A percentile compares a stretch with the other conserved stretches of the same genome.
These are phyloP conservation scores for Neofusicoccum kwambonambiense DNA, from an alignment of 2,329 filamentous ascomycete genomes.

Conservation along the genomic window DNA sequence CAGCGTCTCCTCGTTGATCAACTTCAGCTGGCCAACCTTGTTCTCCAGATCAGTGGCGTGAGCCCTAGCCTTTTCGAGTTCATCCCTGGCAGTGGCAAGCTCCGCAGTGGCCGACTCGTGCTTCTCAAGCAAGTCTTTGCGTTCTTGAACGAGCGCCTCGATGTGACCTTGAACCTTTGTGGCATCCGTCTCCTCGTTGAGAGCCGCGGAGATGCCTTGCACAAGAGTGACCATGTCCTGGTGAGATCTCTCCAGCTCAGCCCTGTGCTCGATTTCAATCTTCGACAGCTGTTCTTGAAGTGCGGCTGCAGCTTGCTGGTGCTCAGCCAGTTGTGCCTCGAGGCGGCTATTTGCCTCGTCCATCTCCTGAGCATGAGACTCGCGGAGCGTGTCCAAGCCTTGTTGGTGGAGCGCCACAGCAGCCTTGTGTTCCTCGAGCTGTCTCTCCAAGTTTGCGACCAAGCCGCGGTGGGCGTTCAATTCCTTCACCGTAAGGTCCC, in stretches of 20 bases:
- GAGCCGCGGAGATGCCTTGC: slow-evolving; percentile 60
- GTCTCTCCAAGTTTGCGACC: slow-evolving; percentile 55
- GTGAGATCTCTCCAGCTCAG: slow-evolving; percentile 60
- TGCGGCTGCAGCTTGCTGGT: slow-evolving; percentile 31
- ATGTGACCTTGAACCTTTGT: slow-evolving; percentile 44
- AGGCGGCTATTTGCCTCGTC: slow-evolving; percentile 34
- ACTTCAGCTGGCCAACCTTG: slow-evolving; percentile 46
- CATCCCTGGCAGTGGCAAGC: slow-evolving; percentile 41
- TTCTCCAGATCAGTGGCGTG: slow-evolving; percentile 42
- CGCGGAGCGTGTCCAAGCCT: slow-evolving; percentile 53
- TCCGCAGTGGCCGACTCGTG: slow-evolving; percentile 46
- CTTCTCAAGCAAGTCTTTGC: slow-evolving; percentile 43
- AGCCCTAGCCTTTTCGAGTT: slow-evolving; percentile 41
- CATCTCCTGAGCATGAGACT: slow-evolving; percentile 57
- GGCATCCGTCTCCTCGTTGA: slow-evolving; percentile 61
- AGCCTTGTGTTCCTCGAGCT: slow-evolving; percentile 57
- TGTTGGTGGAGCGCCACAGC: slow-evolving; percentile 55
- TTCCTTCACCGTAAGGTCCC: slow-evolving; percentile 55
- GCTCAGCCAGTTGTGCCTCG: slow-evolving; percentile 32
- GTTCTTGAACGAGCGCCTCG: slow-evolving; percentile 44
- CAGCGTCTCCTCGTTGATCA: slow-evolving; percentile 54
- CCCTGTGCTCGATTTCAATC: slow-evolving; percentile 43
- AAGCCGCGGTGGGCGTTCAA: slow-evolving; percentile 52
- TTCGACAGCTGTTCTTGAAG: slow-evolving; percentile 33
- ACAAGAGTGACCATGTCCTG: slow-evolving; percentile 59